Base-by-base conservation (phyloP, 2,329 filamentous ascomycete species). In the Trichoderma aggressivum region DNA sequence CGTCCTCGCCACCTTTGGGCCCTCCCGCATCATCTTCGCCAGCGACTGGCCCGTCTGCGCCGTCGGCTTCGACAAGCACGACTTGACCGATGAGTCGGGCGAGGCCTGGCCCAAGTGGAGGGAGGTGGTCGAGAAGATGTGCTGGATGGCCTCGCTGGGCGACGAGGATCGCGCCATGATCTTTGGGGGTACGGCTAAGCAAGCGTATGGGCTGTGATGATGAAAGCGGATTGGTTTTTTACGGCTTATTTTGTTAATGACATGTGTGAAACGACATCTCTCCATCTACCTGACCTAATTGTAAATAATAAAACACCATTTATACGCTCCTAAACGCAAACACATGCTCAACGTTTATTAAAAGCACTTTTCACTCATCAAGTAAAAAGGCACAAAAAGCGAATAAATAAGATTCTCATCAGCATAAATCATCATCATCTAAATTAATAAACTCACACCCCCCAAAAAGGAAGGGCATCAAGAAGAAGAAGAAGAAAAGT, bases 1-100 rank as follows among this genome's bases (percentile, higher is more conserved):
- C 66, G 83, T 94, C 0, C 87, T 97, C 66, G 87, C 89, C 32
- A 87, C 87, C 1, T 98, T 97, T 77, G 90, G 92, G 1, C 82
- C 91, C 0, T 79, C 84, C 26, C 86, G 93, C 74, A 86, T 96
- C 78, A 94, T 98, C 91, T 98, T 96, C 80, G 94, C 91, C 28
- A 94, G 92, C 74, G 94, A 98, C 80, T 98, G 95, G 95, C 94
- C 95, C 2, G 91, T 98, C 1, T 97, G 94, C 82, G 94, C 93
- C 73, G 83, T 93, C 30, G 76, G 80, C 74, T 70, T 72, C 32
- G 55, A 55, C n/a, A 39, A 62, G 16, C n/a, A 53, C 6, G 47
- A 59, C n/a, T n/a, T n/a, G 8, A 8, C 32, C 18, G 59, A 32
- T 32, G 70, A 34, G 16, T 56, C 34, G 55, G 83, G 86, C 61